Evolutionary conservation across 805 yeast species (phyloP), one percentile per base, ranked within the genome.

Genomic region (Yamadazyma endophytica): DNA sequence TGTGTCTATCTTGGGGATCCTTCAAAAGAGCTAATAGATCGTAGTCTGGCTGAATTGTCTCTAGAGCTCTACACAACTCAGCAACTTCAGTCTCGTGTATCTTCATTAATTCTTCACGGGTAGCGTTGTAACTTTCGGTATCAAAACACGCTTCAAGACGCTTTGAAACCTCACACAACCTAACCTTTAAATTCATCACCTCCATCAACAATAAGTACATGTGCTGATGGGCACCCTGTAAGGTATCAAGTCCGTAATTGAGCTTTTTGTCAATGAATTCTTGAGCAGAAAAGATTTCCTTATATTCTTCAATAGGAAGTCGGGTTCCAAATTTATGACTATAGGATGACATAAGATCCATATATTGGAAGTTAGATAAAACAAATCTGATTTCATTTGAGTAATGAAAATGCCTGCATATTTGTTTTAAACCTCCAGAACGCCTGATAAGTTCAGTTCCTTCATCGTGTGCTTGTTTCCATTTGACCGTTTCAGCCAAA

Each of bases 211-310:
- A 12, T 13, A 46, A 29, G 22, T 39, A 46, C 3, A 49, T 26
- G 5, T 47, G 41, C 24, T 47, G 52, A 14, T 38, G 38, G 16
- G 46, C 37, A 2, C 56, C 56, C 30, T 51, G 58, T 12, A 46
- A 36, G 7, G 56, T 48, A 29, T 53, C 58, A 17, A 50, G 33
- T 7, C 56, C 56, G 35, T 51, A 53, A 13, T n/a, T 21, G 3
- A 32, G 11, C 21, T 33, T 32, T 31, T 33, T 26, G 9, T 14
- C n/a, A 17, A 35, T 36, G n/a, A 42, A 35, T 44, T 38, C 37
- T 9, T 35, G 36, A 4, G 34, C 21, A 11, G 34, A 16, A 16
- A 43, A 37, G 6, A 42, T 14, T 8, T 26, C 31, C 7, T 30
- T 13, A 26, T 42, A 51, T 21, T 42, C 47, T 9, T 24, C 21